phyloP scores from a whole-genome alignment of 176 grass and related monocot genomes.

The Musa troglodytarum region DNA sequence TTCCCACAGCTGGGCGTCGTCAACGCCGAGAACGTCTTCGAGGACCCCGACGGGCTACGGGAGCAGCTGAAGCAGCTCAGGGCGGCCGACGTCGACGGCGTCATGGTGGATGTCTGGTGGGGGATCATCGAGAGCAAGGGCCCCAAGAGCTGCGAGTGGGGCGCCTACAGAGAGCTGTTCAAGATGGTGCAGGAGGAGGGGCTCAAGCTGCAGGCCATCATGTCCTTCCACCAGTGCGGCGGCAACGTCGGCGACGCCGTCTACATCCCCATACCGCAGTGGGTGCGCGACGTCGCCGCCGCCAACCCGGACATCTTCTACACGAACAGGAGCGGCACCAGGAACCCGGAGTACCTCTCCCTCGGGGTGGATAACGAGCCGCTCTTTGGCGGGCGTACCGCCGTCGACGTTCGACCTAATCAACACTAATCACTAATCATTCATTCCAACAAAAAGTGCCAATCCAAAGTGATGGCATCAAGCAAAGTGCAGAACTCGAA shows the following conservation, averaged over 20 bases:
- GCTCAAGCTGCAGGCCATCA: slow-evolving; percentile 76
- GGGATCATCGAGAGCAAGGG: slow-evolving; percentile 54
- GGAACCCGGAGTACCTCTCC: slow-evolving; percentile 72
- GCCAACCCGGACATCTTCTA: slow-evolving; percentile 58
- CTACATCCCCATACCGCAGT: slow-evolving; percentile 57
- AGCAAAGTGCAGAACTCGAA: too few relatives aligned
- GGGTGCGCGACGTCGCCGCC: slow-evolving; percentile 39
- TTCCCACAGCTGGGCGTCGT: slow-evolving; percentile 45
- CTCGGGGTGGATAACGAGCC: slow-evolving; percentile 69
- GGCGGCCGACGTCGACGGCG: slow-evolving; percentile 42
- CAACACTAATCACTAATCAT: too few relatives aligned
- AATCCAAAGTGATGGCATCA: too few relatives aligned
- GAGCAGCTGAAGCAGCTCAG: slow-evolving; percentile 39
- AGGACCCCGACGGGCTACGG: slow-evolving; percentile 34
- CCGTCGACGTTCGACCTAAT: slow-evolving; percentile 44
- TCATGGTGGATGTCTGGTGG: slow-evolving; percentile 98
- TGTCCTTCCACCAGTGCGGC: slow-evolving; percentile 87
- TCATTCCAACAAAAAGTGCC: too few relatives aligned
- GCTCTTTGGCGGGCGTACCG: slow-evolving; percentile 59
- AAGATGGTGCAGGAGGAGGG: slow-evolving; percentile 55
- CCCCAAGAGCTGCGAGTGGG: slow-evolving; percentile 49
- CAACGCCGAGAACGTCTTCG: slow-evolving; percentile 28
- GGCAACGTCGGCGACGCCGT: slow-evolving; percentile 66
- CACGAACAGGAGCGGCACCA: slow-evolving; percentile 39
- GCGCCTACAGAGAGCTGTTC: slow-evolving; percentile 64